These are phyloP conservation scores for Arthrocladium fulminans DNA, from an alignment of 2,329 filamentous ascomycete genomes.

Conservation along the genomic window DNA sequence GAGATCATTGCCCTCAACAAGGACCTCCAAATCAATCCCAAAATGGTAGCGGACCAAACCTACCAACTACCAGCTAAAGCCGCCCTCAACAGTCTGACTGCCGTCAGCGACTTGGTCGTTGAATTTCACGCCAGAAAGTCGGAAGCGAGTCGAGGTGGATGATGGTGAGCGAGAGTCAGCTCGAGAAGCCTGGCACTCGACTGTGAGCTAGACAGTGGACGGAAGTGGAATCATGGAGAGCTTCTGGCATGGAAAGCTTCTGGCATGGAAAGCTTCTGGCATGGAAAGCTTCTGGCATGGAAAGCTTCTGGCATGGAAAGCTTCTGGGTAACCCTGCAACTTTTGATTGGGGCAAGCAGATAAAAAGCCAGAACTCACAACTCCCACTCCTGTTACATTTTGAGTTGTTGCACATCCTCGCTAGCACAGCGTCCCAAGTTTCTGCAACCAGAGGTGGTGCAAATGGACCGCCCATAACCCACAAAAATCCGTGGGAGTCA, in stretches of 20 bases:
- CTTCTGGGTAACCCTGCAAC: no score
- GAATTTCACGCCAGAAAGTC: conserved; percentile 3
- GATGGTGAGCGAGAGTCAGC: background rate
- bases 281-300: no score
- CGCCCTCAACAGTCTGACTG: background rate
- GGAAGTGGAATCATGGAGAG: background rate
- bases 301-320: no score
- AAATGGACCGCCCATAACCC: no score
- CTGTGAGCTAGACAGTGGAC: background rate
- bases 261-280: no score
- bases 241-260: no score
- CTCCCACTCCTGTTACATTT: no score
- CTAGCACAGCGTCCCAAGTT: no score
- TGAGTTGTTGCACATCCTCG: no score
- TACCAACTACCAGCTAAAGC: conserved; percentile 3
- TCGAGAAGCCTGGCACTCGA: background rate
- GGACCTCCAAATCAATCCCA: background rate
- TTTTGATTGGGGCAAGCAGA: no score
- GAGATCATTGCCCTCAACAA: conserved; percentile 1
- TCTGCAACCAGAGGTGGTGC: no score
- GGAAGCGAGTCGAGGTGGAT: background rate
- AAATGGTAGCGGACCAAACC: background rate
- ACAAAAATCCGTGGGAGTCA: background rate
- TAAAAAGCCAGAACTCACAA: no score
- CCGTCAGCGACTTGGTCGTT: background rate